phyloP scores from a whole-genome alignment of 495 filamentous ascomycete genomes.

The Aspergillus baeticus region DNA sequence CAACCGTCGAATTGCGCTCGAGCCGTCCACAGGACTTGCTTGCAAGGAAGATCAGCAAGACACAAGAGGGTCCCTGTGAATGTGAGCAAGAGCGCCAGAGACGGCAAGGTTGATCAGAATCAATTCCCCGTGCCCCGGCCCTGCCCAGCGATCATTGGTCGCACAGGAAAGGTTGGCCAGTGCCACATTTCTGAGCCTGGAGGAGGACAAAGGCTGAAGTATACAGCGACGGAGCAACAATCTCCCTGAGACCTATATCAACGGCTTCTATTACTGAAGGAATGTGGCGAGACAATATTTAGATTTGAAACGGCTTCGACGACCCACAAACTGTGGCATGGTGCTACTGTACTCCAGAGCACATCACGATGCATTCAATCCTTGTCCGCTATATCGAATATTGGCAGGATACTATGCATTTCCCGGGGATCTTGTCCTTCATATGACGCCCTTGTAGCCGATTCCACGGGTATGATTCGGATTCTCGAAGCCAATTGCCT shows the following conservation, averaged over 20 bases:
- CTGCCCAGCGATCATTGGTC: constrained; percentile 6
- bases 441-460: constrained; percentile 6
- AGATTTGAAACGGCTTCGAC: constrained; percentile 14
- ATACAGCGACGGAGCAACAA: constrained; percentile 6
- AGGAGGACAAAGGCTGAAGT: constrained; percentile 1
- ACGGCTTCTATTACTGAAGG: not conserved
- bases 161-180: constrained; percentile 1
- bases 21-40: not conserved
- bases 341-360: constrained; percentile 6
- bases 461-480: not conserved
- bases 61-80: constrained; percentile 4
- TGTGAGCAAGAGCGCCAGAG: not conserved
- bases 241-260: constrained; percentile 8
- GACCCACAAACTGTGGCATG: constrained; percentile 14
- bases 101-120: constrained; percentile 14
- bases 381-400: constrained; percentile 1
- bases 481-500: constrained; percentile 3
- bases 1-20: not conserved
- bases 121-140: constrained; percentile 6
- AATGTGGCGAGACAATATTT: constrained; percentile 1
- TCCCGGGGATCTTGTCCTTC: not conserved
- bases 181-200: constrained; percentile 5
- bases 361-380: constrained; percentile 7
- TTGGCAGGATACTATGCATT: not conserved
- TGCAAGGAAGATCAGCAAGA: constrained; percentile 14